Base-by-base conservation (phyloP, 2,329 filamentous ascomycete genomes). In the Penicillium sp. region DNA sequence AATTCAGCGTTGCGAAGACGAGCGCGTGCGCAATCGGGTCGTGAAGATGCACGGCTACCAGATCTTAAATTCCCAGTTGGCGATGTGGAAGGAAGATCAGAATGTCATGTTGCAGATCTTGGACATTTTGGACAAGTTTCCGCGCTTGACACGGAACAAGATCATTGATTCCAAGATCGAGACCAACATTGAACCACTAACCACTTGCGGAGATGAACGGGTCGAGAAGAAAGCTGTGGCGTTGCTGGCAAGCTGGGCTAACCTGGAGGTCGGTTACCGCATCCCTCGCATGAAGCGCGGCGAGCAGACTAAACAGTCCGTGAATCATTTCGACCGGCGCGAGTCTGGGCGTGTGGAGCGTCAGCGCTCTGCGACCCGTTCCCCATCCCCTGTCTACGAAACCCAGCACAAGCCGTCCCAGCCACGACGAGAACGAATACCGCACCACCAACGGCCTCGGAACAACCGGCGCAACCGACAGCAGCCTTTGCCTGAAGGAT, bases 1-100 rank as follows among this genome's bases (percentile, higher is more conserved):
- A 35, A 88, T 98, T 45, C 86, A 95, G 64, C 76, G 78, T 27
- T 89, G 84, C 59, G 78, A 90, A 32, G 88, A 95, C 52, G 87
- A 95, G 57, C 80, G 80, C 47, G 86, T 95, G 39, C 80, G 85
- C 44, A 85, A 92, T 63, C 80, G 84, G 35, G 88, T 96, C 26
- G 85, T 95, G 58, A 85, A 86, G 55, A 93, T 96, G 83, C 92
- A 96, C 69, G 92, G 90, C 35, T 98, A 98, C 62, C 84, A 90
- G 58, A 95, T 95, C 49, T 72, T 98, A 46, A 94, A 92, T 62
- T 86, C 84, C 20, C 85, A 86, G 4, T 73, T 98, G 37, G 81
- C 80, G 47, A 82, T 84, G 16, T 98, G 90, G 72, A 80, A 80
- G 46, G 84, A 88, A n/a, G 92, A 96, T 60, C 75, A 82, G 61